Evolutionary conservation across 179 eudicot species (phyloP).

Genomic region (Vitellaria paradoxa): DNA sequence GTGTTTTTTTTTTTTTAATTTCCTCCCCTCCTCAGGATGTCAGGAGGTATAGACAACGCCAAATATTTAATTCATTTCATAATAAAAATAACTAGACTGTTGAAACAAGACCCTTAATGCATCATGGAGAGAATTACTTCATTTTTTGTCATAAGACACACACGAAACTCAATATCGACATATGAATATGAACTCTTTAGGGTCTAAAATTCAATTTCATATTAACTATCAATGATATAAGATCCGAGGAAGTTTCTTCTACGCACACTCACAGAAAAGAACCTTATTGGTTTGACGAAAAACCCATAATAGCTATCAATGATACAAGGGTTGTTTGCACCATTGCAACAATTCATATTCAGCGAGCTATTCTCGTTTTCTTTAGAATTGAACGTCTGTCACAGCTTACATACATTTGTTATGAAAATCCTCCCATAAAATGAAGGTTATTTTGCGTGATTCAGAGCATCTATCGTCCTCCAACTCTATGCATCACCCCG

Average conservation of each 20-base stretch:
- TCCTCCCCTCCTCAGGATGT: too few relatives aligned
- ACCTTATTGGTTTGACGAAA: not conserved
- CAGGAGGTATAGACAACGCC: too few relatives aligned
- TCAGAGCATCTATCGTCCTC: not conserved
- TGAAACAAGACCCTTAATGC: too few relatives aligned
- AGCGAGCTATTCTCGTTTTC: not conserved
- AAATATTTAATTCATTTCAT: too few relatives aligned
- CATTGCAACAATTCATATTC: conserved; percentile 8
- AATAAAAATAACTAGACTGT: too few relatives aligned
- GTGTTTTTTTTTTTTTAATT: too few relatives aligned
- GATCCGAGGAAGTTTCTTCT: not conserved
- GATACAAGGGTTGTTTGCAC: not conserved
- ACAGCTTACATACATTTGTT: not conserved
- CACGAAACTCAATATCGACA: too few relatives aligned
- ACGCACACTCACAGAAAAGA: not conserved
- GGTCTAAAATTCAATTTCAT: not conserved
- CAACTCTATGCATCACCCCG: conserved; percentile 40
- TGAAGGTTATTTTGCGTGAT: not conserved
- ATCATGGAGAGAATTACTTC: too few relatives aligned
- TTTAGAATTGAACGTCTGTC: conserved; percentile 7
- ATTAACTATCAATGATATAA: not conserved
- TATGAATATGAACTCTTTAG: not conserved
- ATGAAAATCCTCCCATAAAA: not conserved
- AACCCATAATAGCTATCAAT: not conserved
- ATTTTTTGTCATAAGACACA: not conserved